Conservation (phyloP, 805 yeast genomes). For the Lipomyces lipofer region DNA sequence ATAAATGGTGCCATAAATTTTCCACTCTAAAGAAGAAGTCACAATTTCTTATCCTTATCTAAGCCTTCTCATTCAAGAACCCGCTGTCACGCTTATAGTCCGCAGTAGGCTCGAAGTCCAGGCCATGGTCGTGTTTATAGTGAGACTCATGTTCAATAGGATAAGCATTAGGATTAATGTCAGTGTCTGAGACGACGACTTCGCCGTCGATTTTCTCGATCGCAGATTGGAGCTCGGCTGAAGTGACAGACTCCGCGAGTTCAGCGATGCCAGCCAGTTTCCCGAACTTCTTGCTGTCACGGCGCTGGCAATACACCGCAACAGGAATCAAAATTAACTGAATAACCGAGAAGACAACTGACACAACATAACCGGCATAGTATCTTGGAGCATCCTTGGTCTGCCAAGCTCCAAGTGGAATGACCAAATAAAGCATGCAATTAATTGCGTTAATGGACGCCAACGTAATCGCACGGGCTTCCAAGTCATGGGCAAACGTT, state of each 20-base stretch:
- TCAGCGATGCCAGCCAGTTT: background rate
- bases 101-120: background rate
- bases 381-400: constrained; percentile 37
- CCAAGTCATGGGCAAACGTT: constrained; percentile 55
- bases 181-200: background rate
- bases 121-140: background rate
- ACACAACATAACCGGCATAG: constrained; percentile 35
- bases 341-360: constrained; percentile 32
- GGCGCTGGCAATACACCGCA: constrained; percentile 55
- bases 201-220: background rate
- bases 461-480: constrained; percentile 54
- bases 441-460: constrained; percentile 55
- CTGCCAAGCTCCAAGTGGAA: constrained; percentile 49
- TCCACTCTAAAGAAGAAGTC: too few species aligned
- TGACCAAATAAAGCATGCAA: constrained; percentile 58
- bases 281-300: constrained; percentile 37
- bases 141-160: background rate
- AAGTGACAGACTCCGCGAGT: background rate
- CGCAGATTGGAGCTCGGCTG: background rate
- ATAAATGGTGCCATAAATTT: too few species aligned
- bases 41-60: too few species aligned
- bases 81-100: too few species aligned
- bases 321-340: constrained; percentile 32
- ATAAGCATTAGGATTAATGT: background rate
- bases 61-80: too few species aligned